Evolutionary conservation across 75 land plant species (phyloP).

Genomic region (Chamaecyparis obtusa): DNA sequence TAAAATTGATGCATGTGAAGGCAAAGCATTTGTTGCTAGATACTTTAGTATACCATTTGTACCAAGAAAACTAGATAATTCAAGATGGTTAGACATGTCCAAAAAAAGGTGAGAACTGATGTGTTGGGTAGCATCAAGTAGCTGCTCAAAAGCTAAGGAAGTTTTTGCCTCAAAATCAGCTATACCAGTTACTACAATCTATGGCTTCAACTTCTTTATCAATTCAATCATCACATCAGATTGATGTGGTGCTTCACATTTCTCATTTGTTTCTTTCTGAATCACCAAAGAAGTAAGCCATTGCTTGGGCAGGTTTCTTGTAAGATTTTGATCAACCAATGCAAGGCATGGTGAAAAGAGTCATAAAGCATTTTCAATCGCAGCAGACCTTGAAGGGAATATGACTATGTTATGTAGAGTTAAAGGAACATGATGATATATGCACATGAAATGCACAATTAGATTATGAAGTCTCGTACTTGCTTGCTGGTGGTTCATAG

Average conservation of each 20-base stretch:
- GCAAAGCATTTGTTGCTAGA: conserved; percentile 68
- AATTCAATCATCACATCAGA: conserved; percentile 85
- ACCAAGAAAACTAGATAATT: conserved; percentile 87
- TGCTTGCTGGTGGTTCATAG: conserved; percentile 84
- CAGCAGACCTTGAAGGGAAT: conserved; percentile 87
- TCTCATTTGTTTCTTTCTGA: conserved; percentile 29
- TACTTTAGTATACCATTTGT: conserved; percentile 94
- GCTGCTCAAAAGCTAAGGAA: conserved; percentile 87
- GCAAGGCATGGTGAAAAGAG: conserved; percentile 91
- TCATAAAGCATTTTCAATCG: conserved; percentile 81
- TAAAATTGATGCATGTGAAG: conserved; percentile 82
- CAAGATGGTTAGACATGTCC: conserved; percentile 94
- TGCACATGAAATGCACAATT: conserved; percentile 81
- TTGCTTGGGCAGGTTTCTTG: conserved; percentile 74
- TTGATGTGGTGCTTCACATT: conserved; percentile 80
- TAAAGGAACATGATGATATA: conserved; percentile 83
- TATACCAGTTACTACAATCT: conserved; percentile 87
- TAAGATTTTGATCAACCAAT: conserved; percentile 82
- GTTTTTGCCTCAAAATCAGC: conserved; percentile 92
- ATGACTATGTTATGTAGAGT: conserved; percentile 72
- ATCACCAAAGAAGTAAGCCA: conserved; percentile 80
- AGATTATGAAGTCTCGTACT: conserved; percentile 69
- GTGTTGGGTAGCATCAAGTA: conserved; percentile 59
- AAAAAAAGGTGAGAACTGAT: conserved; percentile 83
- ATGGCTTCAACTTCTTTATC: conserved; percentile 80